A percentile compares a stretch with the other conserved stretches of the same genome.
Evolutionary conservation across 176 grass and related monocot genomes (phyloP).

Genomic region (Juncus inflexus): DNA sequence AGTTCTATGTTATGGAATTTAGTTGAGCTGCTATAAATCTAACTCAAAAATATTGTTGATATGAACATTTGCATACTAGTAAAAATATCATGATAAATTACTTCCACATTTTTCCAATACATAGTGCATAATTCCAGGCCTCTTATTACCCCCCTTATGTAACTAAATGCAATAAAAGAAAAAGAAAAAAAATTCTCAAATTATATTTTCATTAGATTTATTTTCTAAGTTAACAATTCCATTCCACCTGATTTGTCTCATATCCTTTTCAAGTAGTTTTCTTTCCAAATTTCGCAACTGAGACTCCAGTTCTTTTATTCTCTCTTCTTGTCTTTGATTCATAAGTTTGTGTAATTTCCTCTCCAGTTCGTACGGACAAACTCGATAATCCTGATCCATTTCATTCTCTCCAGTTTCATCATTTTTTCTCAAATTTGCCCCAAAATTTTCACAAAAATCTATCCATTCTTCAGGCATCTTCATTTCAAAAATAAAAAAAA

Average conservation of each 20-base stretch:
- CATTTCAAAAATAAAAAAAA: neutral
- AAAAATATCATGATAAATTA: no score
- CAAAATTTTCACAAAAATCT: constrained; percentile 11
- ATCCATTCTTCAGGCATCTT: constrained; percentile 14
- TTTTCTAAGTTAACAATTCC: neutral
- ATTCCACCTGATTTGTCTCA: constrained; percentile 15
- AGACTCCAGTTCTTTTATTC: constrained; percentile 25
- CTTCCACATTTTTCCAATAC: no score
- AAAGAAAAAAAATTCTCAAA: neutral
- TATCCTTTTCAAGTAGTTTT: constrained; percentile 14
- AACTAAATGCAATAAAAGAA: constrained; percentile 5
- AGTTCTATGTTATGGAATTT: no score
- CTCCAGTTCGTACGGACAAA: constrained; percentile 24
- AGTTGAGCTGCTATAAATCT: no score
- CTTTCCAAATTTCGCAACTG: constrained; percentile 19
- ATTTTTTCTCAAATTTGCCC: constrained; percentile 10
- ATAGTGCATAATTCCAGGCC: no score
- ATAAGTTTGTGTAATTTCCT: constrained; percentile 20
- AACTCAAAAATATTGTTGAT: no score
- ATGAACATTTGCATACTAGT: no score
- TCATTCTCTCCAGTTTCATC: constrained; percentile 21
- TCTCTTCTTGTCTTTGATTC: constrained; percentile 24
- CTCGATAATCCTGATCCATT: neutral
- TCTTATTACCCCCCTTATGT: no score
- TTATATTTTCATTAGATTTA: constrained; percentile 10